Conservation (phyloP, 2,329 filamentous ascomycete species). For the Apiospora rasikravindrae region DNA sequence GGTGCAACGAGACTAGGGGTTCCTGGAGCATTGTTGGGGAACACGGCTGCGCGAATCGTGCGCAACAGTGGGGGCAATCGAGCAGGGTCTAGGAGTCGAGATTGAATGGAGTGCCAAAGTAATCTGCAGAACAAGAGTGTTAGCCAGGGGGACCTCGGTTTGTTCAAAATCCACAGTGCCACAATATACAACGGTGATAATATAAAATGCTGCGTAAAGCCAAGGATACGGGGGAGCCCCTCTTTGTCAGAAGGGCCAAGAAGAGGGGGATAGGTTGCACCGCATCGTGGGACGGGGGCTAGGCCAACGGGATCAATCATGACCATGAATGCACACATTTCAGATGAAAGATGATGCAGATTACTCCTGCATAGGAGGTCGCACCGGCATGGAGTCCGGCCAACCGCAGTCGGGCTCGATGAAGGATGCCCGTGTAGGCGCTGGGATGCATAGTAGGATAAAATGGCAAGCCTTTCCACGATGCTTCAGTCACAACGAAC, state of each 20-base stretch:
- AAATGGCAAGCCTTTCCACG: not conserved
- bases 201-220: not conserved
- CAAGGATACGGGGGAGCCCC: not conserved
- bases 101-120: conserved; percentile 62
- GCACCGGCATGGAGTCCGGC: conserved; percentile 9
- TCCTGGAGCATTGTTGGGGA: conserved; percentile 82
- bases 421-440: not conserved
- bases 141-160: not conserved
- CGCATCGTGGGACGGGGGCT: not conserved
- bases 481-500: not conserved
- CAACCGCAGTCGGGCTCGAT: conserved; percentile 15
- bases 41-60: conserved; percentile 77
- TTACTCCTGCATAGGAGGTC: conserved; percentile 12
- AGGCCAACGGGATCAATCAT: not conserved
- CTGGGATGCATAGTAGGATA: not conserved
- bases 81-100: conserved; percentile 65
- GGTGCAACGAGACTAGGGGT: conserved; percentile 66
- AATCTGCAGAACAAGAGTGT: conserved; percentile 48
- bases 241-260: not conserved
- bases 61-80: conserved; percentile 71
- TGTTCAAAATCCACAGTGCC: not conserved
- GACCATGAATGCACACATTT: conserved; percentile 10
- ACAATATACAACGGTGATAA: conserved; percentile 1
- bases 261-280: conserved; percentile 16
- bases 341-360: conserved; percentile 20